Evolutionary conservation across 768 basidiomycete genomes (phyloP).

Genomic region (Termitomyces sp.): DNA sequence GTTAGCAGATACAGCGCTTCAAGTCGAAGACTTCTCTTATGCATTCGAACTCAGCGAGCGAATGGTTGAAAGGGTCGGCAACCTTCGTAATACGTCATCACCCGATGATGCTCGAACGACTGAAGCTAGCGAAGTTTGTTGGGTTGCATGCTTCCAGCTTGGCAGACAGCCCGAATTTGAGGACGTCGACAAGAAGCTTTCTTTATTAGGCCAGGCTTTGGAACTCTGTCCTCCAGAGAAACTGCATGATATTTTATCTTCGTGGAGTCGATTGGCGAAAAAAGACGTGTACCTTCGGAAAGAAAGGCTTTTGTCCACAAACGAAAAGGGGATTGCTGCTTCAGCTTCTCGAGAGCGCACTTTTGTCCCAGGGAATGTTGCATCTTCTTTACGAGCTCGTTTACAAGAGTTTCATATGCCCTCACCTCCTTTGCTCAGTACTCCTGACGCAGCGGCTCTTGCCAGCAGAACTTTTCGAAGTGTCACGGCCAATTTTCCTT

Average conservation of each 20-base stretch:
- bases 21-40: constrained; percentile 71
- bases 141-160: constrained; percentile 87
- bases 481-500: constrained; percentile 74
- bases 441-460: constrained; percentile 77
- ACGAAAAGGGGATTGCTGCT: constrained; percentile 21
- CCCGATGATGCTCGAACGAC: constrained; percentile 36
- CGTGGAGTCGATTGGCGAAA: constrained; percentile 74
- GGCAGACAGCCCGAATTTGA: constrained; percentile 78
- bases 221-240: constrained; percentile 83
- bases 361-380: constrained; percentile 29
- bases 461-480: constrained; percentile 77
- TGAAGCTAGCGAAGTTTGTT: constrained; percentile 79
- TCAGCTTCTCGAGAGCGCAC: constrained; percentile 11
- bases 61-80: constrained; percentile 65
- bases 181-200: constrained; percentile 63
- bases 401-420: constrained; percentile 69
- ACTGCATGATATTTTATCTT: constrained; percentile 69
- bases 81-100: constrained; percentile 34
- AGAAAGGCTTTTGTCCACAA: constrained; percentile 30
- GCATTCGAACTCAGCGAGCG: constrained; percentile 69
- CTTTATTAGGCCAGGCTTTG: constrained; percentile 74
- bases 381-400: constrained; percentile 54
- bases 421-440: constrained; percentile 60
- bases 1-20: constrained; percentile 85
- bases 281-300: constrained; percentile 54